phyloP scores from a whole-genome alignment of 345 rosid genomes.

The Corchorus olitorius region DNA sequence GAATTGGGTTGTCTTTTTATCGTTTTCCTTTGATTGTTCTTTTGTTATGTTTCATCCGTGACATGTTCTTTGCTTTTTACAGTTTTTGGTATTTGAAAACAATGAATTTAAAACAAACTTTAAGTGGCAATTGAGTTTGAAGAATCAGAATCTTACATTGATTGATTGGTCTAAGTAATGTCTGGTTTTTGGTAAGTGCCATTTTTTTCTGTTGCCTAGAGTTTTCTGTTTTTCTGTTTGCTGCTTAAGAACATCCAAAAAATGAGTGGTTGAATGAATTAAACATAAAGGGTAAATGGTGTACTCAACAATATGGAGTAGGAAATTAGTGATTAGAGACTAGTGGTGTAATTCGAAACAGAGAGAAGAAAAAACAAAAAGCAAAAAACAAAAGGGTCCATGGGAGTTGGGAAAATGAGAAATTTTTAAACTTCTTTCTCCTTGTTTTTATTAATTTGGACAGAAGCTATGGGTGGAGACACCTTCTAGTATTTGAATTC shows the following conservation, averaged over 20 bases:
- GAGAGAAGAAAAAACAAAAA: neutral
- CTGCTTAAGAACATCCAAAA: neutral
- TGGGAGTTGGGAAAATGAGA: neutral
- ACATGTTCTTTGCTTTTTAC: too few relatives aligned
- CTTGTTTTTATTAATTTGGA: too few relatives aligned
- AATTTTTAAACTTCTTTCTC: slow-evolving; percentile 1
- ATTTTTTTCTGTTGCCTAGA: neutral
- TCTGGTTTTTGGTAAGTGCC: neutral
- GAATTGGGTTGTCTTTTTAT: too few relatives aligned
- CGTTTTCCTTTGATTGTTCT: too few relatives aligned
- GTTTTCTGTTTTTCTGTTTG: neutral
- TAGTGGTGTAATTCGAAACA: neutral
- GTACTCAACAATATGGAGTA: neutral
- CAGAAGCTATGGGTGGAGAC: too few relatives aligned
- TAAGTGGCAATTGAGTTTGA: neutral
- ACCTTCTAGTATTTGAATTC: too few relatives aligned
- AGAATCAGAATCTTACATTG: neutral
- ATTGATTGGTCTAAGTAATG: neutral
- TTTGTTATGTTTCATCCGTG: too few relatives aligned
- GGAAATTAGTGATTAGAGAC: neutral
- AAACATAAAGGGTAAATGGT: neutral
- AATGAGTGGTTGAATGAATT: neutral
- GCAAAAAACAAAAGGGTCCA: neutral
- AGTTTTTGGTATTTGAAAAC: too few relatives aligned
- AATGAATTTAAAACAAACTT: too few relatives aligned